These are phyloP conservation scores for Scleromitrula shiraiana DNA, from an alignment of 2,329 filamentous ascomycete species.

Conservation along the genomic window DNA sequence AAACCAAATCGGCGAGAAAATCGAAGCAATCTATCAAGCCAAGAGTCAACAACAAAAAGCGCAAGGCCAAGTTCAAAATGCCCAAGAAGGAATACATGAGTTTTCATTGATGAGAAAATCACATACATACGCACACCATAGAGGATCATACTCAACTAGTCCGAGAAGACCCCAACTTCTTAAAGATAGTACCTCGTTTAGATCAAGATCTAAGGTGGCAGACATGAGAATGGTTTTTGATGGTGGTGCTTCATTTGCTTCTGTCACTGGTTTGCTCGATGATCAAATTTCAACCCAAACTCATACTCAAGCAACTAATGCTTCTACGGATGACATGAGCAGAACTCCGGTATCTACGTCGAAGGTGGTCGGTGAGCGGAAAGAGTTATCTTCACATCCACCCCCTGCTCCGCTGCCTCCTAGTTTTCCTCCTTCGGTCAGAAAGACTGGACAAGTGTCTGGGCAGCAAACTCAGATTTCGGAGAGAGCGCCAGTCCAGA, in stretches of 20 bases:
- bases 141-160: too few species aligned
- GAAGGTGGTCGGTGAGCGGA: too few species aligned
- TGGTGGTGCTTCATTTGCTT: conserved; percentile 3
- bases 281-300: too few species aligned
- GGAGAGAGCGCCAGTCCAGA: too few species aligned
- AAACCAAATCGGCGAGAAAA: conserved; percentile 17
- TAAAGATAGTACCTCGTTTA: conserved; percentile 1
- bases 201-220: conserved; percentile 15
- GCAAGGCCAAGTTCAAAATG: neutral
- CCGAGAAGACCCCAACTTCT: neutral
- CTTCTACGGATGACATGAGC: neutral
- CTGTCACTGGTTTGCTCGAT: neutral
- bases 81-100: neutral
- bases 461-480: too few species aligned
- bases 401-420: too few species aligned
- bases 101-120: neutral
- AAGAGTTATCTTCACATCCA: too few species aligned
- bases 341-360: too few species aligned
- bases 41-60: conserved; percentile 14
- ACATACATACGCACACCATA: too few species aligned
- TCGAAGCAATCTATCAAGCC: conserved; percentile 20
- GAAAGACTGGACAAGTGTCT: too few species aligned
- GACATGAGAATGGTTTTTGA: conserved; percentile 23
- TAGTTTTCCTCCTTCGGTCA: too few species aligned
- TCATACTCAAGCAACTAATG: neutral